Evolutionary conservation across 139 green algal genomes (phyloP).

Genomic region (Pseudopediastrum boryanum): DNA sequence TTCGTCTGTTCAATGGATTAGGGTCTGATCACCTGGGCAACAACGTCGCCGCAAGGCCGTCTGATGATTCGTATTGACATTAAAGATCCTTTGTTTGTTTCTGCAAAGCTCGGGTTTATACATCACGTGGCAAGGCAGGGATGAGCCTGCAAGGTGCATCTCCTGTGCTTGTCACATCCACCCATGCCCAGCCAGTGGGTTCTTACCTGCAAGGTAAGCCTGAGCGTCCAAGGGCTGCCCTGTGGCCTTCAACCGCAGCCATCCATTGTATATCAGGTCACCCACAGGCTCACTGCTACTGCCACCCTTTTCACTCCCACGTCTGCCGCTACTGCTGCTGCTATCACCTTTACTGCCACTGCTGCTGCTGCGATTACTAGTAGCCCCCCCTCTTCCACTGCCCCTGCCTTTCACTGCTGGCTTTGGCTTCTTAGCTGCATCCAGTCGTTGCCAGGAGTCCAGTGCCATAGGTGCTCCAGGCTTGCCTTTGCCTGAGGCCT

Average conservation of each 20-base stretch:
- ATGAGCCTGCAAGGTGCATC: neutral
- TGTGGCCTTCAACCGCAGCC: slow-evolving; percentile 53
- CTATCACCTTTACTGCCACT: neutral
- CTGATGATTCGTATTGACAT: neutral
- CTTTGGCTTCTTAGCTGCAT: too few relatives aligned
- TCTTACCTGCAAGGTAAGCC: slow-evolving; percentile 38
- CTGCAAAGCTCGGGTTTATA: neutral
- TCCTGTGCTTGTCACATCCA: neutral
- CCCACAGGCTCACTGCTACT: slow-evolving; percentile 35
- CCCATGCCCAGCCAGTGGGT: neutral
- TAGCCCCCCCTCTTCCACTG: neutral
- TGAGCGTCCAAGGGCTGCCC: slow-evolving; percentile 46
- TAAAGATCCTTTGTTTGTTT: neutral
- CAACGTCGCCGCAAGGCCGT: neutral
- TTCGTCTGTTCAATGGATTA: too few relatives aligned
- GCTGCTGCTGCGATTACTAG: neutral
- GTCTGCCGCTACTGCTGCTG: neutral
- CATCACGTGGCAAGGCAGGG: neutral
- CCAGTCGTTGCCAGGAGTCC: too few relatives aligned
- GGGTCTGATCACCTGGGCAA: too few relatives aligned
- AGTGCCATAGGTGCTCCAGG: slow-evolving; percentile 5
- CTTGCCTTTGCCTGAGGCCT: slow-evolving; percentile 8
- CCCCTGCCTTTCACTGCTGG: neutral
- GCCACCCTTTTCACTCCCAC: neutral
- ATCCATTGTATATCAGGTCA: slow-evolving; percentile 58